Evolutionary conservation across 2,329 filamentous ascomycete species (phyloP), one percentile per base, ranked within the genome.

Genomic region (Phaeosphaeriaceae sp.): DNA sequence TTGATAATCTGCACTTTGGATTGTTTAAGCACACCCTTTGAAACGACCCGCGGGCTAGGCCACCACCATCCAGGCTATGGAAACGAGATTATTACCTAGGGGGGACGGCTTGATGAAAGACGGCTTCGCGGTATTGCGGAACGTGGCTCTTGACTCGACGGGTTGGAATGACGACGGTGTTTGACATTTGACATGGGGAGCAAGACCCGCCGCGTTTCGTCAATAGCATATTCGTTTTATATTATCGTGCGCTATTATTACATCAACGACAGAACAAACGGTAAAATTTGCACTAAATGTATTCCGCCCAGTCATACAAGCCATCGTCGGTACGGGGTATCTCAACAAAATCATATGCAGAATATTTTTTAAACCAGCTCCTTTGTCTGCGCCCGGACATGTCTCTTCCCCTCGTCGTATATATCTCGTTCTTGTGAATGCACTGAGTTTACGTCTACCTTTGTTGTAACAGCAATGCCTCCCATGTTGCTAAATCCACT

Each of bases 381-480:
- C 26, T 36, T 38, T 16, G 42, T 32, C 18, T 35, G 35, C 13
- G 23, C 23, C 23, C 34, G 23, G 4, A 2, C 23, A 12, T 21
- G 21, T 12, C 15, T 17, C 26, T 26, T 17, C 15, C 23, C 30
- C 8, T 46, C 36, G 16, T 36, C 38, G 16, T 41, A 46, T 11
- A 41, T 42, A 5, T 44, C 41, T 9, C 18, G 29, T n/a, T 40
- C 44, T 16, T 16, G 11, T 29, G 40, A 33, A 12, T 45, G 35
- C 6, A 17, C 9, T 7, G 46, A 53, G 4, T 21, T 48, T 11
- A 58, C 49, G 29, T 58, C 49, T 1, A 58, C 55, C n/a, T 53
- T 38, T 7, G 52, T 58, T 12, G 52, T 58, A 2, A 56, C 55
- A 0, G 44, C 48, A 18, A 58, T 56, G 8, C 48, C 35, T 1